Evolutionary conservation across 208 protist genomes (phyloP).

Genomic region (Naegleria lovaniensis): DNA sequence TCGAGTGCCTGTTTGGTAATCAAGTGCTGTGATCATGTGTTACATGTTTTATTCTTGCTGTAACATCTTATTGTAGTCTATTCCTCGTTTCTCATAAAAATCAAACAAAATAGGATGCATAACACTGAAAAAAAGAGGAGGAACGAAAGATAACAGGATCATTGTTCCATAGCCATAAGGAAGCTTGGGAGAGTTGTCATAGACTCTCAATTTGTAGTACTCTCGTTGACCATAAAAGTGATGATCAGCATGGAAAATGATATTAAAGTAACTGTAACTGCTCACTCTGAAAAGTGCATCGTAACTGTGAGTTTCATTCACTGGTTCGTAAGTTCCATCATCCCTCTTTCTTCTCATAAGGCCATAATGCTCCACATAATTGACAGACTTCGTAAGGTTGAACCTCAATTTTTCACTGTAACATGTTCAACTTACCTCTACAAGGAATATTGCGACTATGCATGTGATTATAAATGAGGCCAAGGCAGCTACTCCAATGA

Average conservation of each 20-base stretch:
- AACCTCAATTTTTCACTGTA: no score
- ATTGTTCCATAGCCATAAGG: slow-evolving; percentile 37
- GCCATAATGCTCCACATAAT: slow-evolving; percentile 46
- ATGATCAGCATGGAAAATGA: slow-evolving; percentile 42
- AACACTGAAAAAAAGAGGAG: slow-evolving; percentile 36
- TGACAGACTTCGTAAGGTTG: slow-evolving; percentile 9
- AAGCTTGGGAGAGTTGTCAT: slow-evolving; percentile 25
- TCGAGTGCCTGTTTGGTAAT: no score
- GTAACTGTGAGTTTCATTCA: slow-evolving; percentile 36
- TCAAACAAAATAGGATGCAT: slow-evolving; percentile 19
- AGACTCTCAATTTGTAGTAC: slow-evolving; percentile 21
- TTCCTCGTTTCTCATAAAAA: background rate
- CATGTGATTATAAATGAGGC: background rate
- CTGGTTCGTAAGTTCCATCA: slow-evolving; percentile 24
- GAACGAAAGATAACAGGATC: slow-evolving; percentile 34
- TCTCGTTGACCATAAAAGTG: slow-evolving; percentile 26
- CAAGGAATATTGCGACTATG: slow-evolving; percentile 31
- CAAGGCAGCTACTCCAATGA: background rate
- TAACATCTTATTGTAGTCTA: background rate
- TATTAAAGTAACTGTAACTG: slow-evolving; percentile 38
- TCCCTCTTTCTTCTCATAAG: slow-evolving; percentile 21
- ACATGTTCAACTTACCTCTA: slow-evolving; percentile 25
- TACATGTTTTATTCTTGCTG: background rate
- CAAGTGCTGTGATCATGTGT: no score
- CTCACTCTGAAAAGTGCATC: slow-evolving; percentile 35